phyloP scores from a whole-genome alignment of 768 basidiomycete species.

The Gloeostereum incarnatum region DNA sequence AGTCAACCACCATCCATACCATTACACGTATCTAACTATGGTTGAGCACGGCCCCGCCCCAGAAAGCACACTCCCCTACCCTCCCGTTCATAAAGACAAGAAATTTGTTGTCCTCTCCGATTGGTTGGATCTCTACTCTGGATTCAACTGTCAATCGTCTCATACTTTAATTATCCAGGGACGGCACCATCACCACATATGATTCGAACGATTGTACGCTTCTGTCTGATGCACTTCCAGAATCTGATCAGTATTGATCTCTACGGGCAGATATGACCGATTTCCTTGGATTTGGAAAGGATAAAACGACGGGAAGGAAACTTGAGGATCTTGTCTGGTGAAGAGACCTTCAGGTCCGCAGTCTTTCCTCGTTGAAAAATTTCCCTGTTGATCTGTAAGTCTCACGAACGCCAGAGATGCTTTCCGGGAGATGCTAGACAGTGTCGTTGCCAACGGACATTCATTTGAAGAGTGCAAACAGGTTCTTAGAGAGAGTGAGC shows the following conservation, averaged over 20 bases:
- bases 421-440: conserved; percentile 80
- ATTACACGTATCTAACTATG: no score
- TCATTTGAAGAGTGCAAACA: conserved; percentile 83
- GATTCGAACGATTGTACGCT: conserved; percentile 88
- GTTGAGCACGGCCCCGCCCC: conserved; percentile 29
- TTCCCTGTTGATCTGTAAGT: not conserved
- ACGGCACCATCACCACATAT: conserved; percentile 87
- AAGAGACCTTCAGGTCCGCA: conserved; percentile 57
- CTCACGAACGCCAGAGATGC: conserved; percentile 50
- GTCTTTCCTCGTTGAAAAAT: conserved; percentile 9
- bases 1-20: no score
- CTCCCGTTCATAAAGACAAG: conserved; percentile 71
- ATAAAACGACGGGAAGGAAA: conserved; percentile 69
- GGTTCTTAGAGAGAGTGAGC: conserved; percentile 60
- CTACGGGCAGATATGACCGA: conserved; percentile 73
- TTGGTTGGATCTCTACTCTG: conserved; percentile 48
- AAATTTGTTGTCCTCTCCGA: conserved; percentile 84
- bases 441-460: conserved; percentile 64
- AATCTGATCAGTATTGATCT: not conserved
- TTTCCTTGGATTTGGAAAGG: conserved; percentile 77
- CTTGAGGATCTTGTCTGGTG: conserved; percentile 57
- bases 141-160: not conserved
- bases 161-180: conserved; percentile 36
- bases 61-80: conserved; percentile 70
- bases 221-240: not conserved